These are phyloP conservation scores for Paracoccidioides lutzii DNA, from an alignment of 2,329 filamentous ascomycete genomes.

Conservation along the genomic window DNA sequence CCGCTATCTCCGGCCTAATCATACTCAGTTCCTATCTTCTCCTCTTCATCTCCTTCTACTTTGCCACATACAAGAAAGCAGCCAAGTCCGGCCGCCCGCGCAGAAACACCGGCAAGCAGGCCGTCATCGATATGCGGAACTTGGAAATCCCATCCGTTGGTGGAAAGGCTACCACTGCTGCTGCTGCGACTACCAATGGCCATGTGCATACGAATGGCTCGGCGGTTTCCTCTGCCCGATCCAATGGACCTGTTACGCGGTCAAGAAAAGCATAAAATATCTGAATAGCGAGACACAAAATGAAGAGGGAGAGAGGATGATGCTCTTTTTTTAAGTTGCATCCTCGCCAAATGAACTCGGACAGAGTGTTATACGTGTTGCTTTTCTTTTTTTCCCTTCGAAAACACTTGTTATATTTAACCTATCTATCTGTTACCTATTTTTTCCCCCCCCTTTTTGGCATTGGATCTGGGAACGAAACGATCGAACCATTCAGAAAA, in stretches of 20 bases:
- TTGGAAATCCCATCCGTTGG: slow-evolving; percentile 44
- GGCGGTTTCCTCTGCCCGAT: slow-evolving; percentile 25
- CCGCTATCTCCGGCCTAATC: slow-evolving; percentile 72
- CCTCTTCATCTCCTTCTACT: slow-evolving; percentile 91
- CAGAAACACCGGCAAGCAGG: slow-evolving; percentile 62
- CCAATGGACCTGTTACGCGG: slow-evolving; percentile 33
- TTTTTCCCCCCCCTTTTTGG: no score
- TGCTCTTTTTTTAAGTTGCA: background rate
- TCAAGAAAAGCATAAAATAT: slow-evolving; percentile 36
- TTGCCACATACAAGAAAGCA: slow-evolving; percentile 70
- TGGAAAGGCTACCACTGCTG: slow-evolving; percentile 18
- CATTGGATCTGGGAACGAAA: no score
- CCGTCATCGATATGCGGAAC: slow-evolving; percentile 70
- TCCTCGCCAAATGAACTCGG: background rate
- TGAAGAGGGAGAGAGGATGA: background rate
- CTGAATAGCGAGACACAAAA: background rate
- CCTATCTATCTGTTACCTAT: no score
- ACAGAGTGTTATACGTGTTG: no score
- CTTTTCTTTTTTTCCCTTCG: no score
- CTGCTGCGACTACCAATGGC: slow-evolving; percentile 11
- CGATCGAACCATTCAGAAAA: no score
- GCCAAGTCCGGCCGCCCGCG: slow-evolving; percentile 22
- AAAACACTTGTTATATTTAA: no score
- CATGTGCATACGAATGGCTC: slow-evolving; percentile 6
- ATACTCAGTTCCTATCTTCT: slow-evolving; percentile 83